Base-by-base conservation (phyloP, 2,329 filamentous ascomycete species). In the Calonectria ilicicola region DNA sequence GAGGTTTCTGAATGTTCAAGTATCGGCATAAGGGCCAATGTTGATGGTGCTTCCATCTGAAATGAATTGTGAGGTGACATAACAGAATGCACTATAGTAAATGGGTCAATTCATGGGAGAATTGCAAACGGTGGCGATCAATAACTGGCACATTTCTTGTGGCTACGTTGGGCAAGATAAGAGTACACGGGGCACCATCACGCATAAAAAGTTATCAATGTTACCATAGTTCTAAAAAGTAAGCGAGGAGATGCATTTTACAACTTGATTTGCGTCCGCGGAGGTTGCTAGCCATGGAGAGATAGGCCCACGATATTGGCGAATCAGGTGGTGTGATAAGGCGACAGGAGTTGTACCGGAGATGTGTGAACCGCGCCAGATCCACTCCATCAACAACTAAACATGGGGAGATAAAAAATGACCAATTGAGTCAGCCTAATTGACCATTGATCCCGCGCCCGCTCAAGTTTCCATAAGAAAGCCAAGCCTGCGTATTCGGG, bases 181-280 rank as follows among this genome's bases (percentile, higher is more conserved):
- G 69, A 64, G 23, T 21, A 27, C 38, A 32, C 32, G 51, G 49
- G 29, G 53, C 56, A 40, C 73, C 60, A 60, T 67, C 67, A 35
- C 53, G 27, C 44, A 47, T 42, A 49, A 23, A 40, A 49, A 35
- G 47, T 69, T 60, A 46, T 69, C 68, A 65, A 38, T 60, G 49
- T 27, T 65, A 58, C 67, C 46, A 68, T 66, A 44, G 63, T 69
- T 76, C 71, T 65, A 58, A 67, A 66, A 66, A 67, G 42, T 73
- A 42, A 74, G 78, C 78, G 79, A 82, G 80, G 80, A 82, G 80
- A 82, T 82, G 75, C 76, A 79, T 76, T 58, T 77, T 76, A 67
- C 76, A 65, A 63, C 67, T 27, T 58, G 51, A 58, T 51, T 42
- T 69, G 73, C 67, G 73, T 79, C 78, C 78, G 78, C 78, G 78